Percentiles rank a stretch among this genome's conserved stretches.
Conservation (phyloP, 2,329 filamentous ascomycete species). For the Talaromyces sp. region DNA sequence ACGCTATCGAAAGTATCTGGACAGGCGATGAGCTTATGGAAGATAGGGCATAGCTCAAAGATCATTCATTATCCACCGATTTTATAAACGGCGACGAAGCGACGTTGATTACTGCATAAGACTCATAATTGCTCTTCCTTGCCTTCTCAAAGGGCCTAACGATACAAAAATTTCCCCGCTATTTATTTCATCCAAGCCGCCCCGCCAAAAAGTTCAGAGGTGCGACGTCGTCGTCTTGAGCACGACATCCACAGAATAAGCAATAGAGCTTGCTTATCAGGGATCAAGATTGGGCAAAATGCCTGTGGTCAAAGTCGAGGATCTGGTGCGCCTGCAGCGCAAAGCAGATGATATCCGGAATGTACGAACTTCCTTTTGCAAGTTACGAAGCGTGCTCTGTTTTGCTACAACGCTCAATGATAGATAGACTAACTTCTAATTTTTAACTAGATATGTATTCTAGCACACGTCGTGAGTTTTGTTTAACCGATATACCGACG, state of each 20-base stretch:
- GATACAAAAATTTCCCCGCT: constrained; percentile 16
- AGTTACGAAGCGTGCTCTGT: background rate
- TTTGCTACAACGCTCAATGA: background rate
- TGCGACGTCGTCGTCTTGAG: background rate
- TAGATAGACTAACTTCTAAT: background rate
- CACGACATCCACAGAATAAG: background rate
- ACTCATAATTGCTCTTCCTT: constrained; percentile 17
- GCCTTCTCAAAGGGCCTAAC: background rate
- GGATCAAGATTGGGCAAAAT: constrained; percentile 50
- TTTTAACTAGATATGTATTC: constrained; percentile 72
- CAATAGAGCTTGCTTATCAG: background rate
- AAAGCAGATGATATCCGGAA: constrained; percentile 88
- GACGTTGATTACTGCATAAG: constrained; percentile 11
- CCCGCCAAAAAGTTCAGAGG: background rate
- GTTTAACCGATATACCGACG: background rate
- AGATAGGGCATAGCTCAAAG: background rate
- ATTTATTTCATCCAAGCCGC: background rate
- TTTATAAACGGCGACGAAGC: background rate
- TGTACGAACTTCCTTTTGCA: constrained; percentile 52
- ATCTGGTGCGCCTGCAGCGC: constrained; percentile 84
- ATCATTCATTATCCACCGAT: too few species aligned
- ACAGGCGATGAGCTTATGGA: background rate
- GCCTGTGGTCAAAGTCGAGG: constrained; percentile 88
- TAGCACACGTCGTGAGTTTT: constrained; percentile 76
- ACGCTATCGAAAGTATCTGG: too few species aligned